phyloP scores from a whole-genome alignment of 495 filamentous ascomycete genomes.

The Filosporella fistucella region DNA sequence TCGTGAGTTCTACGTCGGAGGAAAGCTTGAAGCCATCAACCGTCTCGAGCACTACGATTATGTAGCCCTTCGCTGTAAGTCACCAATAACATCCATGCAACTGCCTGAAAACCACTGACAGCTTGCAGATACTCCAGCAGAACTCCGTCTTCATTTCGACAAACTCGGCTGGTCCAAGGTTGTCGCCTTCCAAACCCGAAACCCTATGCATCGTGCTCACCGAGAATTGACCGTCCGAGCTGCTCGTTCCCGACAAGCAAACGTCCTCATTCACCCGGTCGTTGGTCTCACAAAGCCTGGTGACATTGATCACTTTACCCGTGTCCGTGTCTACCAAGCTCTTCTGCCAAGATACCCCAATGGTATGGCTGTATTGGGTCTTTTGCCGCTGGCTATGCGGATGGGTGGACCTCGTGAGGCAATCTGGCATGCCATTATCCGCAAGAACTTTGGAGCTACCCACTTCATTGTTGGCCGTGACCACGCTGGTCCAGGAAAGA shows the following conservation, averaged over 20 bases:
- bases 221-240: slow-evolving; percentile 95
- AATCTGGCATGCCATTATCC: slow-evolving; percentile 99
- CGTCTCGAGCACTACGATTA: slow-evolving; percentile 98
- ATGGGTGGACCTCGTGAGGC: slow-evolving; percentile 98
- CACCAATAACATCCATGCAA: neutral
- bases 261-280: slow-evolving; percentile 98
- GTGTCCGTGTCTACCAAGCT: slow-evolving; percentile 96
- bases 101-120: neutral
- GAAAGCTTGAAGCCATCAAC: slow-evolving; percentile 92
- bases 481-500: slow-evolving; percentile 95
- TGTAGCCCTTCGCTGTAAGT: slow-evolving; percentile 86
- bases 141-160: slow-evolving; percentile 94
- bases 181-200: slow-evolving; percentile 97
- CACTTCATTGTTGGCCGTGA: slow-evolving; percentile 99
- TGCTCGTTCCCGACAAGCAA: slow-evolving; percentile 89
- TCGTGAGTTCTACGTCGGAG: slow-evolving; percentile 88
- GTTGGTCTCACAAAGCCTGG: slow-evolving; percentile 98
- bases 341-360: slow-evolving; percentile 97
- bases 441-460: slow-evolving; percentile 97
- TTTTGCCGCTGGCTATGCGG: slow-evolving; percentile 94
- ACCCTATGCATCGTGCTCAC: slow-evolving; percentile 99
- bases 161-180: slow-evolving; percentile 97
- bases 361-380: slow-evolving; percentile 96
- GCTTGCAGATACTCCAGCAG: slow-evolving; percentile 79
- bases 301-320: slow-evolving; percentile 99